Conservation (phyloP, 2,329 filamentous ascomycete species). For the Neofusicoccum kwambonambiense region DNA sequence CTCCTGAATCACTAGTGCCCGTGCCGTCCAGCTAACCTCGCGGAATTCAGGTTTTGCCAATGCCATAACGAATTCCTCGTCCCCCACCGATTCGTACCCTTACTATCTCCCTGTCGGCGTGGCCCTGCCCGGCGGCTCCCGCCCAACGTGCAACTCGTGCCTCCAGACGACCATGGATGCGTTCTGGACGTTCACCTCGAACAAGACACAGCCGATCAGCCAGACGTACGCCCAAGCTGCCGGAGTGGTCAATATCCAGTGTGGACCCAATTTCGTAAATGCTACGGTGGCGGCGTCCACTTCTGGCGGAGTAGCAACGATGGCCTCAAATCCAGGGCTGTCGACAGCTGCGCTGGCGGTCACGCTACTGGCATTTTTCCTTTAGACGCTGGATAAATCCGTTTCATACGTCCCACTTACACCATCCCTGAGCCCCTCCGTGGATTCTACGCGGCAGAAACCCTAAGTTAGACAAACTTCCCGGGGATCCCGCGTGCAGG, state of each 20-base stretch:
- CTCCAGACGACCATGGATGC: conserved; percentile 78
- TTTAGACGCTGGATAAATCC: neutral
- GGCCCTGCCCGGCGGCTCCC: conserved; percentile 62
- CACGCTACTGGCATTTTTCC: neutral
- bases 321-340: neutral
- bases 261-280: conserved; percentile 56
- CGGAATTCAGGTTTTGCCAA: conserved; percentile 63
- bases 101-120: conserved; percentile 85
- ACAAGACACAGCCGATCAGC: conserved; percentile 65
- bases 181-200: conserved; percentile 67
- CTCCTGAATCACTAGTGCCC: neutral
- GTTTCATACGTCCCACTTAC: neutral
- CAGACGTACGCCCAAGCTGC: conserved; percentile 71
- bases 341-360: conserved; percentile 8
- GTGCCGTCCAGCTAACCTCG: conserved; percentile 18
- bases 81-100: conserved; percentile 67
- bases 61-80: conserved; percentile 73
- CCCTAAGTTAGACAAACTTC: conserved; percentile 3
- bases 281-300: conserved; percentile 46
- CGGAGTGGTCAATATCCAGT: conserved; percentile 65
- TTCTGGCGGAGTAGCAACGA: conserved; percentile 16
- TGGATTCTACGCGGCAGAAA: neutral
- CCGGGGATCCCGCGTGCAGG: neutral
- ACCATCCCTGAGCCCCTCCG: too few species aligned
- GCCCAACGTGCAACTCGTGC: conserved; percentile 75